Conservation (phyloP, 2,329 filamentous ascomycete species). For the Leptographium lundbergii region DNA sequence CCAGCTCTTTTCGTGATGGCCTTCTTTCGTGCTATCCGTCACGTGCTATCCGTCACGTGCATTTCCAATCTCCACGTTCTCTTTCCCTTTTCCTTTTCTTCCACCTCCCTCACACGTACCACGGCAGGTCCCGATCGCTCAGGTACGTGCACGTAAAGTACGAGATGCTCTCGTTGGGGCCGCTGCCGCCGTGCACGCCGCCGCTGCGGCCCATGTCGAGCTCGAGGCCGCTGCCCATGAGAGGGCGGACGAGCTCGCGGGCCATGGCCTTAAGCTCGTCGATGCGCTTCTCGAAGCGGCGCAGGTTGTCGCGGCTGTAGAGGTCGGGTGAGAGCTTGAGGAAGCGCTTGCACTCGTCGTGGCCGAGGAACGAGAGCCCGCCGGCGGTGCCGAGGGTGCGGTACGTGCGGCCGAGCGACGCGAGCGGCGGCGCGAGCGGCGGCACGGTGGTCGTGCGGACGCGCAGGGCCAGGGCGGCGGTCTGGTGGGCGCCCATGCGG, state of each 20-base stretch:
- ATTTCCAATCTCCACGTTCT: not conserved
- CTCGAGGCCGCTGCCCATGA: conserved; percentile 78
- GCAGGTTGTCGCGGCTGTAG: conserved; percentile 76
- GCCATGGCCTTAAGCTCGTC: conserved; percentile 83
- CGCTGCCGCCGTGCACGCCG: conserved; percentile 21
- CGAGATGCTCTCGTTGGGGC: conserved; percentile 27
- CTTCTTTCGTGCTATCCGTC: not conserved
- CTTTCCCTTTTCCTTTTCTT: not conserved
- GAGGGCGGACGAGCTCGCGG: conserved; percentile 66
- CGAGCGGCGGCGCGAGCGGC: conserved; percentile 32
- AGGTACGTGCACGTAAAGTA: conserved; percentile 40
- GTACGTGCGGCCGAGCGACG: conserved; percentile 60
- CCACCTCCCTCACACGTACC: conserved; percentile 19
- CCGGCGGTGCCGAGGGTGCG: conserved; percentile 56
- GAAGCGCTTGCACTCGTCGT: conserved; percentile 85
- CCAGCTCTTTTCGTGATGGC: no score
- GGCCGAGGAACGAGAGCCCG: conserved; percentile 54
- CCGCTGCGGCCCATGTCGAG: conserved; percentile 47
- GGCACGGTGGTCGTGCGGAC: conserved; percentile 19
- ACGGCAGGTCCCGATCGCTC: conserved; percentile 36
- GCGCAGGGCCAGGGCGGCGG: conserved; percentile 8
- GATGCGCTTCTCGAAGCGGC: conserved; percentile 72
- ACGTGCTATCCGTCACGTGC: not conserved
- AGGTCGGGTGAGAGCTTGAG: conserved; percentile 71
- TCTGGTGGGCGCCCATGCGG: not conserved